Evolutionary conservation across 2,329 filamentous ascomycete genomes (phyloP).

Genomic region (Microsporum audouinii): DNA sequence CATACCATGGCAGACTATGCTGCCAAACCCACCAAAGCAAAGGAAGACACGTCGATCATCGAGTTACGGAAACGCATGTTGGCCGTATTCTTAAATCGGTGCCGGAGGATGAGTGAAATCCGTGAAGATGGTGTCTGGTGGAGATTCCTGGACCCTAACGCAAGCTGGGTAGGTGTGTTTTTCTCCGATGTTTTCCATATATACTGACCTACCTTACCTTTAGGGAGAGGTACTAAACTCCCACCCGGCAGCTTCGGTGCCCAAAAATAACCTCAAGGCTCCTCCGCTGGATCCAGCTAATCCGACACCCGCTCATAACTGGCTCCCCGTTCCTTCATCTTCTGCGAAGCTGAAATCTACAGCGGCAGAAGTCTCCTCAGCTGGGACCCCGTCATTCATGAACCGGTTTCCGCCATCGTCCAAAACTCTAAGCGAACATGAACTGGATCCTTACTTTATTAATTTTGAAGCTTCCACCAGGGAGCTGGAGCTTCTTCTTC

Average conservation of each 20-base stretch:
- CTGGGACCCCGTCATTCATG: constrained; percentile 53
- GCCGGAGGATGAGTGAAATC: constrained; percentile 82
- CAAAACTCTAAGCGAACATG: constrained; percentile 67
- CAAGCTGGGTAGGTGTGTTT: constrained; percentile 69
- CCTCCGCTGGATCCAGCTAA: constrained; percentile 95
- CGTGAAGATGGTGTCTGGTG: constrained; percentile 92
- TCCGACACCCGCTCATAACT: constrained; percentile 73
- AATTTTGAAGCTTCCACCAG: constrained; percentile 86
- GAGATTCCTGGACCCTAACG: constrained; percentile 94
- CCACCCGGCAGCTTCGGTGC: constrained; percentile 78
- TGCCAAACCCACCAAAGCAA: constrained; percentile 93
- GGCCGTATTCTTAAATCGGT: constrained; percentile 87
- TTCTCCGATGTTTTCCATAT: neutral
- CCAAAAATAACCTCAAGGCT: constrained; percentile 86
- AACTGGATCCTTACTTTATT: constrained; percentile 91
- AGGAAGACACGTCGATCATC: constrained; percentile 94
- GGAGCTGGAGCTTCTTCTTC: constrained; percentile 76
- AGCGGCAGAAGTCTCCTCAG: constrained; percentile 9
- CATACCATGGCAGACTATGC: constrained; percentile 98
- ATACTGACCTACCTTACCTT: neutral
- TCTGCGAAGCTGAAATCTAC: constrained; percentile 67
- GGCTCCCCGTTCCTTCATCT: constrained; percentile 70
- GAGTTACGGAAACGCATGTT: constrained; percentile 95
- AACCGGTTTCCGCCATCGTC: constrained; percentile 66
- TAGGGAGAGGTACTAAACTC: constrained; percentile 92